phyloP scores from a whole-genome alignment of 2,329 filamentous ascomycete genomes.

The Beauveria sp. region DNA sequence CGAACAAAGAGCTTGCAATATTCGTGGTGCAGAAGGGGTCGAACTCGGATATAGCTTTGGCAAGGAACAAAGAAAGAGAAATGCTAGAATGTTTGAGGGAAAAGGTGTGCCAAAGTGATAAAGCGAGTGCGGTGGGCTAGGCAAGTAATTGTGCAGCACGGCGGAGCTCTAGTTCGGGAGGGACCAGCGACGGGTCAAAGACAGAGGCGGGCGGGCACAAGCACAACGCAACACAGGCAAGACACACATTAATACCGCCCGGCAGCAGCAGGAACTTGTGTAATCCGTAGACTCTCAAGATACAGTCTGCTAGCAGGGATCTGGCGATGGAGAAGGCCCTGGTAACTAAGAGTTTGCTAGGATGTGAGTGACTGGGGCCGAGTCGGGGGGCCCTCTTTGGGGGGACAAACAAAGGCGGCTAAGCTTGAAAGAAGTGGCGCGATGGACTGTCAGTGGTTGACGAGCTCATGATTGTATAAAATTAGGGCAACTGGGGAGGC shows the following conservation, averaged over 20 bases:
- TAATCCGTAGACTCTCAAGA: not conserved
- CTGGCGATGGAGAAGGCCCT: constrained; percentile 7
- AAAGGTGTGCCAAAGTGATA: constrained; percentile 1
- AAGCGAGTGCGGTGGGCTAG: constrained; percentile 3
- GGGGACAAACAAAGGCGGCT: constrained; percentile 28
- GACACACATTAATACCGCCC: not conserved
- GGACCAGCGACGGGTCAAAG: not conserved
- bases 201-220: not conserved
- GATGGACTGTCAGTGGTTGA: constrained; percentile 36
- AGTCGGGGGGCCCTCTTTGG: constrained; percentile 22
- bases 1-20: not conserved
- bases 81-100: not conserved
- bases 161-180: not conserved
- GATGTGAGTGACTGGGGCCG: constrained; percentile 2
- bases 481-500: constrained; percentile 26
- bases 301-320: constrained; percentile 4
- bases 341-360: not conserved
- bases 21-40: not conserved
- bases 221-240: constrained; percentile 7
- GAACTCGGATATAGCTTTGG: not conserved
- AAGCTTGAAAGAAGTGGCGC: constrained; percentile 30
- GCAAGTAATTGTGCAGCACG: constrained; percentile 2
- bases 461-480: constrained; percentile 31
- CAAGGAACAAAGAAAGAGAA: not conserved
- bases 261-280: constrained; percentile 4